phyloP scores from a whole-genome alignment of 345 rosid genomes.

The Clarkia xantiana region DNA sequence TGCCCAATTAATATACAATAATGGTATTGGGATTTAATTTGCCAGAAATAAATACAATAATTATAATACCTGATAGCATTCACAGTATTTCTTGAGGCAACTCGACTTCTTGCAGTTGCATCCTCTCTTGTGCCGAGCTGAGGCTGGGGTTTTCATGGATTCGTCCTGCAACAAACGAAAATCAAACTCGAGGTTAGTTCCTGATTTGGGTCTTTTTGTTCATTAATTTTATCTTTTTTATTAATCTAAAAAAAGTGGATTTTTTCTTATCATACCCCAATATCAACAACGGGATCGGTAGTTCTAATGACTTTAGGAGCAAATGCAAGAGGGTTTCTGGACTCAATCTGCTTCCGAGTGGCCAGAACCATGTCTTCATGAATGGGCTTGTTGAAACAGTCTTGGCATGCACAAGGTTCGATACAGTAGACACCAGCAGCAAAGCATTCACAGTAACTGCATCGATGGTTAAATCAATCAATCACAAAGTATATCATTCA shows the following conservation, averaged over 20 bases:
- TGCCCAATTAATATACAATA: constrained; percentile 5
- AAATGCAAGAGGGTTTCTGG: constrained; percentile 97
- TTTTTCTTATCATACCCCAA: constrained; percentile 32
- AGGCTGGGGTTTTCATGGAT: constrained; percentile 76
- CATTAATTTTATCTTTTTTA: too few relatives aligned
- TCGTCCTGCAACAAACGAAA: constrained; percentile 48
- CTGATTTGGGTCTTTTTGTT: constrained; percentile 4
- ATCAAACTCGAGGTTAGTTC: constrained; percentile 1
- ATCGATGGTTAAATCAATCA: constrained; percentile 1
- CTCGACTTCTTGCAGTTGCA: constrained; percentile 99
- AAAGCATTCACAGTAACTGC: constrained; percentile 98
- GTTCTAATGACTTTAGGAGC: constrained; percentile 91
- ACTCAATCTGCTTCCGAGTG: constrained; percentile 93
- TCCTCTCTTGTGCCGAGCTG: constrained; percentile 98
- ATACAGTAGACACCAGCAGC: constrained; percentile 99
- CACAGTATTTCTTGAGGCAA: constrained; percentile 95
- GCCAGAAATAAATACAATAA: neutral
- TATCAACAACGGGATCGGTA: constrained; percentile 46
- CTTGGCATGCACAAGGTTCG: constrained; percentile 96
- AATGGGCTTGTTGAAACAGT: constrained; percentile 92
- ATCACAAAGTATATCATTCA: too few relatives aligned
- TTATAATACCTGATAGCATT: constrained; percentile 82
- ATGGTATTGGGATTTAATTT: constrained; percentile 6
- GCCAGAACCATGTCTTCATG: constrained; percentile 95
- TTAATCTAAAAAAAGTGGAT: neutral